These are phyloP conservation scores for Leccinellum rugosiceps DNA, from an alignment of 768 basidiomycete species.

Conservation along the genomic window DNA sequence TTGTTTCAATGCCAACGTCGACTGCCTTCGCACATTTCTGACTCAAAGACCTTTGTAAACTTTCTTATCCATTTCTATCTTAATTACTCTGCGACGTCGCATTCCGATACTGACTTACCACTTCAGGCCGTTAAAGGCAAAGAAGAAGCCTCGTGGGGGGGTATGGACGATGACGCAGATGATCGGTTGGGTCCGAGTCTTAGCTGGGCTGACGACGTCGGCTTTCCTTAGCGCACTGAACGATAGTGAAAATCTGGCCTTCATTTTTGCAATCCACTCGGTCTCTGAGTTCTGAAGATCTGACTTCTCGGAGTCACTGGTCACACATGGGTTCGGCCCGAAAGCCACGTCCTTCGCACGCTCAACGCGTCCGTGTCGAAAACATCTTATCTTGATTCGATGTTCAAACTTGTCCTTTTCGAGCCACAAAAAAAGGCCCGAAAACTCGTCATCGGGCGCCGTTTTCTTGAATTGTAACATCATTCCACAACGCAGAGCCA, in stretches of 20 bases:
- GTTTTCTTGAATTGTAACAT: conserved; percentile 1
- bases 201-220: conserved; percentile 28
- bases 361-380: not conserved
- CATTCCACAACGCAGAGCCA: not conserved
- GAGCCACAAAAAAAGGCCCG: not conserved
- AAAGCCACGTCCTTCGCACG: not conserved
- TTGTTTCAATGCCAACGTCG: not conserved
- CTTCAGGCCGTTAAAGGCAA: conserved; percentile 30
- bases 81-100: not conserved
- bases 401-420: not conserved
- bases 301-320: not conserved
- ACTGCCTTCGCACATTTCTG: not conserved
- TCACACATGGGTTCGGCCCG: not conserved
- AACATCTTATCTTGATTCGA: not conserved
- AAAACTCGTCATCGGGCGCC: not conserved
- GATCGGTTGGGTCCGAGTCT: conserved; percentile 20
- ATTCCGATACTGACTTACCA: not conserved
- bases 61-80: not conserved
- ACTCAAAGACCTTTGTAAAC: not conserved
- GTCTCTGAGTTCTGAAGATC: not conserved
- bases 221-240: conserved; percentile 13
- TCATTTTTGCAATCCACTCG: not conserved
- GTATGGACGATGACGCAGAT: conserved; percentile 27
- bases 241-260: not conserved
- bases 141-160: conserved; percentile 29